Evolutionary conservation across 2,329 filamentous ascomycete species (phyloP).

Genomic region (Alternaria burnsii): DNA sequence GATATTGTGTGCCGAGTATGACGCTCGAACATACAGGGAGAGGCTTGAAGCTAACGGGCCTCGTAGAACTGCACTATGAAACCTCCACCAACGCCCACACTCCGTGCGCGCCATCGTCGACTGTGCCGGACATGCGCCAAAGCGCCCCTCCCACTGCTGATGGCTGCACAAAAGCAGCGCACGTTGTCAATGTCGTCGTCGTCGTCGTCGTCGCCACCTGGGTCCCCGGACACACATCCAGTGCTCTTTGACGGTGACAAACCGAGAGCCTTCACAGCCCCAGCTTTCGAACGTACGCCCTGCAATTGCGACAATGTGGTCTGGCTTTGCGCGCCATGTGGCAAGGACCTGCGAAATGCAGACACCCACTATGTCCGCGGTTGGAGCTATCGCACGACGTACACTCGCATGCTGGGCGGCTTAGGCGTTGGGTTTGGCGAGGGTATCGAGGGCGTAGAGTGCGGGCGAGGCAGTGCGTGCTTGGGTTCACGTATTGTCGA

Average conservation of each 20-base stretch:
- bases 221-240: constrained; percentile 32
- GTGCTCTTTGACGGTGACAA: constrained; percentile 24
- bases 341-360: constrained; percentile 69
- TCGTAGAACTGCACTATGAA: constrained; percentile 88
- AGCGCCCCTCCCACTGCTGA: constrained; percentile 70
- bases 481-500: constrained; percentile 80
- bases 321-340: constrained; percentile 88
- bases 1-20: constrained; percentile 82
- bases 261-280: constrained; percentile 53
- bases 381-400: constrained; percentile 90
- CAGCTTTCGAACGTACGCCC: constrained; percentile 61
- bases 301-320: constrained; percentile 70
- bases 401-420: constrained; percentile 78
- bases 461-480: constrained; percentile 79
- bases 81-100: constrained; percentile 71
- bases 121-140: constrained; percentile 79
- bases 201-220: constrained; percentile 30
- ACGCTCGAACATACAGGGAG: constrained; percentile 9
- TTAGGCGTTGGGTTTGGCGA: constrained; percentile 88
- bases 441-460: constrained; percentile 86
- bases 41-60: constrained; percentile 23
- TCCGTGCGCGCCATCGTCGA: constrained; percentile 80
- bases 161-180: constrained; percentile 32
- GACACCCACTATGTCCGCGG: constrained; percentile 71
- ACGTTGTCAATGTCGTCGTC: constrained; percentile 31